Evolutionary conservation across 495 filamentous ascomycete species (phyloP), one percentile per base, ranked within the genome.

Genomic region (Aspergillus heteromorphus): DNA sequence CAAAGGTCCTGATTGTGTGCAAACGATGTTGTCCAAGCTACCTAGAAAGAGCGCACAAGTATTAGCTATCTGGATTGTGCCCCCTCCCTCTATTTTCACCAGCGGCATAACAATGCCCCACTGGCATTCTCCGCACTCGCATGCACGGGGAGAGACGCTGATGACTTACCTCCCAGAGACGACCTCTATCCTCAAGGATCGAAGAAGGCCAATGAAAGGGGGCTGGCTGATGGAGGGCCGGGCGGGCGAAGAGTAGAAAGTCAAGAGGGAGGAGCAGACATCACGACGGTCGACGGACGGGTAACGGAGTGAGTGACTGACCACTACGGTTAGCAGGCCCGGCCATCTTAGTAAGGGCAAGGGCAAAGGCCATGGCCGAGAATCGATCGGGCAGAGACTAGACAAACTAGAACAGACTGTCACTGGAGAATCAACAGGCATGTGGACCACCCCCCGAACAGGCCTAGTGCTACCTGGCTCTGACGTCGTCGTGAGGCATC

Each of bases 401-500:
- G n/a, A n/a, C n/a, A n/a, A n/a, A n/a, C n/a, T n/a, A n/a, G n/a
- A n/a, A n/a, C n/a, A 58, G 48, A 36, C 45, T 51, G 50, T 40
- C 11, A 29, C 41, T 45, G 11, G 51, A 23, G 23, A 31, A 14
- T n/a, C 17, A 8, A 25, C 20, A 25, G 42, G 42, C 19, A 21
- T 18, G 34, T 43, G 53, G 47, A 49, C 36, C 20, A 21, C 18
- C 20, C 19, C 56, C 45, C 45, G 49, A 60, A 53, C 52, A 27
- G 52, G 62, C 42, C 58, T 65, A 61, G 43, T 47, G 43, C 58
- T 23, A 18, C 2, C 45, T 25, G 17, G 40, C 45, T 58, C 49
- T 65, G 63, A 65, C 63, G 63, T 65, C 63, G 57, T 55, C 40
- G 55, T 65, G 63, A 65, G 54, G 56, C 58, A 60, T 50, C 45